Evolutionary conservation across 1,284 basidiomycete genomes (phyloP), one percentile per base, ranked within the genome.

Genomic region (Stygiomarasmius scandens): DNA sequence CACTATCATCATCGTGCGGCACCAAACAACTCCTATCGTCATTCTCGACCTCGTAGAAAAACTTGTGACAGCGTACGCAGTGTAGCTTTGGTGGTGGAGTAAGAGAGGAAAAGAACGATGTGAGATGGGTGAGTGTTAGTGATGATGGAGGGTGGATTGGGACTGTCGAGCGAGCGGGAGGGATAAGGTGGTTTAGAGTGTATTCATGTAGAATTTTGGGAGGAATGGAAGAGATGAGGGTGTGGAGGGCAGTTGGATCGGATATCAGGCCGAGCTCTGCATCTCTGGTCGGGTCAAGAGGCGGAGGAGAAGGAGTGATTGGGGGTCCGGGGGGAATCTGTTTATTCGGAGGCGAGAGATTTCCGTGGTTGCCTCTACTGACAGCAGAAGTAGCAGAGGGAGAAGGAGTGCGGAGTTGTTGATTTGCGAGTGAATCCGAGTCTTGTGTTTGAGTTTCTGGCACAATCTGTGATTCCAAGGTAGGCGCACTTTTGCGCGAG

Each of bases 31-130:
- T 76, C 23, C 76, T 71, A 60, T 85, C 82, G 6, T 66, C 70
- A 62, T 87, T 86, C 60, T 86, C 83, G 3, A 86, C 71, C 0
- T 83, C 82, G 60, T 78, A 82, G 60, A 77, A 87, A 56, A 74
- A 77, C 53, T 82, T 80, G 69, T 92, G 89, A 68, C 90, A 92
- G 2, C 90, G 80, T 22, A 85, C 78, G 58, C 89, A 92, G 63
- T 92, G 89, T 16, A 89, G 72, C 47, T 74, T 71, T 2, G 86
- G 87, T 0, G 90, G 89, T 0, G 85, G 86, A 0, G 75, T 71
- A 45, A 92, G 80, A 1, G 75, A 69, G 3, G 78, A 69, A 65
- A 88, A 89, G 71, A 90, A 89, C 0, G 71, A 56, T 1, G 77
- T 71, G 3, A 90, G 74, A 12, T 77, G 69, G 24, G 75, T 68